phyloP scores from a whole-genome alignment of 1,139 yeast genomes.

The Magnusiomyces fungicola region DNA sequence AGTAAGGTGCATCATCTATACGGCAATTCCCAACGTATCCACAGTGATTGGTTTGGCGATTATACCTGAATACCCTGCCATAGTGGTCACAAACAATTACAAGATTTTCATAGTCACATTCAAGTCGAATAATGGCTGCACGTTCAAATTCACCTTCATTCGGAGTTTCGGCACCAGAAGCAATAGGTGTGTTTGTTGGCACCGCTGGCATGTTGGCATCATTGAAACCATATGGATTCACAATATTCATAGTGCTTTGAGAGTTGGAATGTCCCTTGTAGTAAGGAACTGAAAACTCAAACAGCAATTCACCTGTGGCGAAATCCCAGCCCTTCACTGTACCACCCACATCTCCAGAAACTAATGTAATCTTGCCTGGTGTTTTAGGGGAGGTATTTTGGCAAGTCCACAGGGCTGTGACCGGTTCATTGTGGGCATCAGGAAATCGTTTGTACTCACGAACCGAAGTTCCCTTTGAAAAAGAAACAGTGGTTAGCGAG shows the following conservation, averaged over 20 bases:
- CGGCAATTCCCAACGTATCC: slow-evolving; percentile 14
- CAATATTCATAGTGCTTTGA: no score
- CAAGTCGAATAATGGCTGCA: slow-evolving; percentile 19
- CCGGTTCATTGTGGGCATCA: slow-evolving; percentile 22
- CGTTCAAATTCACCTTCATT: not conserved
- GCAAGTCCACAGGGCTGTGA: slow-evolving; percentile 29
- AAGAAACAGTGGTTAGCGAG: slow-evolving; percentile 22
- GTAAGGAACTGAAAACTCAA: slow-evolving; percentile 14
- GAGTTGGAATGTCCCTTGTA: not conserved
- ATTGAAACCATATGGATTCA: no score
- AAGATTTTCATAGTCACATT: slow-evolving; percentile 21
- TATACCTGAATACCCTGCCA: slow-evolving; percentile 18
- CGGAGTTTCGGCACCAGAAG: no score
- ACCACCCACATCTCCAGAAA: slow-evolving; percentile 27
- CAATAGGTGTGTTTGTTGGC: no score
- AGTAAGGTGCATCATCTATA: slow-evolving; percentile 3
- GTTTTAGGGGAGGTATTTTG: slow-evolving; percentile 24
- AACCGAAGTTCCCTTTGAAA: slow-evolving; percentile 29
- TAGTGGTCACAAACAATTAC: slow-evolving; percentile 19
- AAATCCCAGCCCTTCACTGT: slow-evolving; percentile 23
- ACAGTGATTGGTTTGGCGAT: slow-evolving; percentile 7
- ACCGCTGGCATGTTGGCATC: no score
- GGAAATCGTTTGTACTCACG: slow-evolving; percentile 25
- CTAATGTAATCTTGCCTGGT: slow-evolving; percentile 18
- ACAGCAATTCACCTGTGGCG: slow-evolving; percentile 15